phyloP scores from a whole-genome alignment of 306 rosid species.

The Vigna reflexopilosa region DNA sequence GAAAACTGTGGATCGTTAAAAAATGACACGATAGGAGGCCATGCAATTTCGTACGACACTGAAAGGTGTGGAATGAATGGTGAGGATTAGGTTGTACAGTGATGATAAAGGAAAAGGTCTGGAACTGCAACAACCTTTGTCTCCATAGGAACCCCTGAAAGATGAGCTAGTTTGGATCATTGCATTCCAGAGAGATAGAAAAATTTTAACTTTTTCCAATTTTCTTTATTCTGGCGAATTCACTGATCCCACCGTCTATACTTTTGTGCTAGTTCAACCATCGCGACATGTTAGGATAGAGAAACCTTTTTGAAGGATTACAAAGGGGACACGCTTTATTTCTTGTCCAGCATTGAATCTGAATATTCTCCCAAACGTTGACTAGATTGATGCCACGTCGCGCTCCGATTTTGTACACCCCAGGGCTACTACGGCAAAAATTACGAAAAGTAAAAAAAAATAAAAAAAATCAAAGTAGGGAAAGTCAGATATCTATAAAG shows the following conservation, averaged over 20 bases:
- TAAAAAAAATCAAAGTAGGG: no score
- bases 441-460: background rate
- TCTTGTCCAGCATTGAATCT: constrained; percentile 47
- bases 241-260: constrained; percentile 29
- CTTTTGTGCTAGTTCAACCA: constrained; percentile 14
- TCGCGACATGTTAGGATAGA: background rate
- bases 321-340: constrained; percentile 58
- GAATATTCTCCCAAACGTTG: constrained; percentile 48
- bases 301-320: constrained; percentile 43
- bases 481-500: constrained; percentile 10
- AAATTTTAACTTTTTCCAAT: background rate
- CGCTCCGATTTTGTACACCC: constrained; percentile 10
- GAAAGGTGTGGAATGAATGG: constrained; percentile 35
- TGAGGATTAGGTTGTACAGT: constrained; percentile 35
- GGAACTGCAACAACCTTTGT: constrained; percentile 35
- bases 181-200: constrained; percentile 1
- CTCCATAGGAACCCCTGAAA: constrained; percentile 43
- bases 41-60: background rate
- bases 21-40: constrained; percentile 27
- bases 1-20: background rate
- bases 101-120: constrained; percentile 16
- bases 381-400: constrained; percentile 49
- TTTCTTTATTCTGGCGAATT: background rate
- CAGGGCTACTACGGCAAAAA: background rate
- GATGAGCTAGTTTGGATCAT: constrained; percentile 37